Evolutionary conservation across 352 stramenopile genomes (phyloP), one percentile per base, ranked within the genome.

Genomic region (Phytopythium helicoides): DNA sequence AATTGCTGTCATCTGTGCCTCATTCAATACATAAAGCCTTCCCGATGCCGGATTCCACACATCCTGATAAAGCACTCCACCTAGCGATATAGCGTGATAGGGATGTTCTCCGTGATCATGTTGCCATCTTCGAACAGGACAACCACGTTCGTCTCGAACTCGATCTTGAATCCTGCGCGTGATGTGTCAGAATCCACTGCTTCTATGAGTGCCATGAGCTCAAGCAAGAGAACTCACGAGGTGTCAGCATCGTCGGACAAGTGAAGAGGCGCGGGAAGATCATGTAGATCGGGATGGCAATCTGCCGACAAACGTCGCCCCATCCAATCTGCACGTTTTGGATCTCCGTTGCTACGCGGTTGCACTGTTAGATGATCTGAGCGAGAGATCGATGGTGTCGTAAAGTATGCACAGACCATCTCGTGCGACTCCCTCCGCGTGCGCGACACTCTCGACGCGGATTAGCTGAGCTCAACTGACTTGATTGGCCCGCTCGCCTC

Each of bases 271-370:
- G 75, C 0, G 92, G 92, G 44, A 98, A 95, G 49, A 97, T 92
- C 88, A 97, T 97, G 78, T 97, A 97, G 55, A 98, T 95, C 6
- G 92, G 92, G 42, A 98, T 96, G 22, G 76, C 69, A 44, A 98
- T 75, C 70, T 94, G 78, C 7, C 85, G 73, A 47, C 81, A 94
- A 12, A 97, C 82, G 44, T 97, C 89, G 5, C 92, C 92, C 67
- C 87, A 92, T 19, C 86, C 92, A 51, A 98, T 94, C 58, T 98
- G 91, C 25, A 97, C 84, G 65, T 95, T 97, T 53, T 97, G 91
- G 53, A 98, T 96, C 68, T 98, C 92, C 4, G 92, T 97, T 19
- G 91, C 88, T 94, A 42, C 6, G n/a, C n/a, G n/a, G n/a, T n/a
- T n/a, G n/a, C n/a, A n/a, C n/a, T n/a, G n/a, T n/a, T n/a, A n/a